A percentile compares a stretch with the other conserved stretches of the same genome.
These are phyloP conservation scores for Silene noctiflora DNA, from an alignment of 179 eudicot species.

Conservation along the genomic window DNA sequence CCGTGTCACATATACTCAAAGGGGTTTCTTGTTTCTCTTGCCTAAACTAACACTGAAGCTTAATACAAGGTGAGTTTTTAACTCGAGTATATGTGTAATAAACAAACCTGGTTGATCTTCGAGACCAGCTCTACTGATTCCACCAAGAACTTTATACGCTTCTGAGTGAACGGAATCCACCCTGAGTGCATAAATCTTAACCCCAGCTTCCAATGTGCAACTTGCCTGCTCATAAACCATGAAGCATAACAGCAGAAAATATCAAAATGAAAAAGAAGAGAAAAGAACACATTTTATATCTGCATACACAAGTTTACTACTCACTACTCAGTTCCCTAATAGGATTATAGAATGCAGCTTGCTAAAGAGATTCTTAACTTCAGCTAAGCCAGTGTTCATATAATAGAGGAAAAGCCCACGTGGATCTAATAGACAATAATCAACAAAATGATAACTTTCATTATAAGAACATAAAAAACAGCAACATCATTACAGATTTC, in stretches of 20 bases:
- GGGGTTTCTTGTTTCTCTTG: too few relatives aligned
- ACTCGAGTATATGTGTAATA: not conserved
- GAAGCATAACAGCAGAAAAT: not conserved
- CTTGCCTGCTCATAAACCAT: slow-evolving; percentile 60
- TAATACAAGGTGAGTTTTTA: too few relatives aligned
- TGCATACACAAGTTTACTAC: not conserved
- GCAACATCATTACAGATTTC: not conserved
- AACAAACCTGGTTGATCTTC: slow-evolving; percentile 58
- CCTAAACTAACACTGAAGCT: too few relatives aligned
- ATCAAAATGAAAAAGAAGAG: not conserved
- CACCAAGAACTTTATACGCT: slow-evolving; percentile 95
- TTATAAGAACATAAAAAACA: not conserved
- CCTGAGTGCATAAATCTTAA: slow-evolving; percentile 83
- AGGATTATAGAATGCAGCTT: not conserved
- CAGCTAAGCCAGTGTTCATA: not conserved
- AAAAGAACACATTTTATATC: not conserved
- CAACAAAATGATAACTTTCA: not conserved
- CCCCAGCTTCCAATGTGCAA: slow-evolving; percentile 97
- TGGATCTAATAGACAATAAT: not conserved
- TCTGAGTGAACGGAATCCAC: slow-evolving; percentile 97
- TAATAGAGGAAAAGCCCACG: not conserved
- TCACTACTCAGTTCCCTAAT: not conserved
- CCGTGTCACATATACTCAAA: too few relatives aligned
- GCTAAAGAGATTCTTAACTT: not conserved
- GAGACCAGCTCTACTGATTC: slow-evolving; percentile 79